Conservation (phyloP, 179 eudicot genomes). For the Gypsophila paniculata region DNA sequence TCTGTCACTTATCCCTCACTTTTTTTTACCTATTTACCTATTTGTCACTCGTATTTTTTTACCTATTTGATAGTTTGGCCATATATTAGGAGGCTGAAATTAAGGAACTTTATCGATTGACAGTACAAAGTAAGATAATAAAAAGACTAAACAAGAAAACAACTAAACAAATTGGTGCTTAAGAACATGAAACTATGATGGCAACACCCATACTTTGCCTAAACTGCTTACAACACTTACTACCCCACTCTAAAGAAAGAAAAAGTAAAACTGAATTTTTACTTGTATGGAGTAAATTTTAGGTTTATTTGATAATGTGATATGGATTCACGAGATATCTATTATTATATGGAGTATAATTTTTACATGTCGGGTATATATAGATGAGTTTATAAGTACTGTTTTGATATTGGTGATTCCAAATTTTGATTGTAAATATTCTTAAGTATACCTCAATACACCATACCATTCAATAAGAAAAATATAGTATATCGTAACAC, state of each 20-base stretch:
- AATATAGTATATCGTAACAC: too few relatives aligned
- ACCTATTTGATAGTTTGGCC: too few relatives aligned
- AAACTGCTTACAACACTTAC: slow-evolving; percentile 19
- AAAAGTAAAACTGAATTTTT: neutral
- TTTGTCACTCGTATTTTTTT: too few relatives aligned
- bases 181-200: slow-evolving; percentile 36
- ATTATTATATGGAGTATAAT: too few relatives aligned
- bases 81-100: neutral
- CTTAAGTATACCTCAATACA: neutral
- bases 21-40: too few relatives aligned
- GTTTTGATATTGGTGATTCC: neutral
- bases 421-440: neutral
- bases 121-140: neutral
- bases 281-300: too few relatives aligned
- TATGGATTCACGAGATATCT: too few relatives aligned
- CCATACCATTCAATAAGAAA: neutral
- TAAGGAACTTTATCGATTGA: neutral
- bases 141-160: neutral
- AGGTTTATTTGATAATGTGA: too few relatives aligned
- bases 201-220: slow-evolving; percentile 16
- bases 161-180: neutral
- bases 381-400: too few relatives aligned
- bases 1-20: too few relatives aligned
- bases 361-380: too few relatives aligned
- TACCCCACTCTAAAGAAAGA: slow-evolving; percentile 8